Evolutionary conservation across 345 rosid species (phyloP), one percentile per base, ranked within the genome.

Genomic region (Leavenworthia alabamica): DNA sequence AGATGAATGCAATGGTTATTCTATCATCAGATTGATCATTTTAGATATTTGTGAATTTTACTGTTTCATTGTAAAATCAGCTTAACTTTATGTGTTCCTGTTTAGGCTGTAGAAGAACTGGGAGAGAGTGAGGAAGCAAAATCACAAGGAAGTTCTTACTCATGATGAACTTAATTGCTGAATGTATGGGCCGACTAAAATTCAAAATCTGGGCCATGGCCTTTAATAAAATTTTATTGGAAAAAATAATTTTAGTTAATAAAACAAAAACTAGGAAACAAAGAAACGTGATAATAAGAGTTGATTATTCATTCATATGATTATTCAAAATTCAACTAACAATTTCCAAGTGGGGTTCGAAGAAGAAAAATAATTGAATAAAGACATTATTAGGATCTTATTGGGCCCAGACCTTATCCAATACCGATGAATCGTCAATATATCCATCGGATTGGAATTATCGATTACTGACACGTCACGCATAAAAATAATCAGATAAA

Each of bases 1-100:
- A 90, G 96, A 91, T 81, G 71, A 86, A 81, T 83, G 75, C 82
- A 44, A 67, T 86, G 73, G 85, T 90, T 79, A 79, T 82, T 67
- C 42, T 22, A 52, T 53, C 52, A 47, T 14, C 43, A 51, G 37
- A 45, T 66, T 33, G 50, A 40, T 46, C 42, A 45, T 66, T 46
- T 11, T 16, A 40, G 54, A 20, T 51, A n/a, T 45, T 13, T 46
- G 31, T 13, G 51, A 64, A 44, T 42, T 55, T 46, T 17, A 47
- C 31, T 57, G 12, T 29, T 58, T 57, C 47, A 42, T 41, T 3
- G 6, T 24, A 22, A 50, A 35, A 47, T 49, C 10, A 33, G 23
- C 71, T 20, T 4, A 24, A 31, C 36, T 31, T 31, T n/a, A 50
- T 49, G 3, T 22, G 35, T 11, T 66, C 32, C 24, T 45, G 28